These are phyloP conservation scores for Pyrenophora seminiperda DNA, from an alignment of 2,329 filamentous ascomycete species.

Conservation along the genomic window DNA sequence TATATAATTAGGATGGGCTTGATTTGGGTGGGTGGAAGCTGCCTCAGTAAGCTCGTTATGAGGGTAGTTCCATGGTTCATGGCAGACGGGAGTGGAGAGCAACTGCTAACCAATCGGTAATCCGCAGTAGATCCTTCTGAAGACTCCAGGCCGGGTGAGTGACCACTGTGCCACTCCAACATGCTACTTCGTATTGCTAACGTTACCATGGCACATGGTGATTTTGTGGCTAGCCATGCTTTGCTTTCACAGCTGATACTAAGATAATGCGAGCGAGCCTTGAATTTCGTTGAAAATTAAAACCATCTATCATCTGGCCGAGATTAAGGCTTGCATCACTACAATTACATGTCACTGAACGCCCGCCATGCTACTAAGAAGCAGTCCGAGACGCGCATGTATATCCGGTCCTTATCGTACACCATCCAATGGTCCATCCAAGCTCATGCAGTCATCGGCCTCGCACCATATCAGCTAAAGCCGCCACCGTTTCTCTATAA, in stretches of 20 bases:
- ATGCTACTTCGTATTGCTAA: too few species aligned
- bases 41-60: too few species aligned
- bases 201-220: too few species aligned
- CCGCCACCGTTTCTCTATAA: neutral
- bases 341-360: slow-evolving; percentile 8
- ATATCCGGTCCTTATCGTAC: slow-evolving; percentile 13
- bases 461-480: neutral
- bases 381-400: slow-evolving; percentile 8
- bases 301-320: too few species aligned
- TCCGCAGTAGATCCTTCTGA: slow-evolving; percentile 24
- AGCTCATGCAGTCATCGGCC: neutral
- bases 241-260: neutral
- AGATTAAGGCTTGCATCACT: neutral
- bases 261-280: neutral
- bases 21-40: too few species aligned
- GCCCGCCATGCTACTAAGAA: slow-evolving; percentile 20
- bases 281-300: too few species aligned
- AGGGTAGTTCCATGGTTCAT: too few species aligned
- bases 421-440: neutral
- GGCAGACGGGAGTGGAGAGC: slow-evolving; percentile 13
- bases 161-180: too few species aligned
- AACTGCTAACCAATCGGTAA: slow-evolving; percentile 34
- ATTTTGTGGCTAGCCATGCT: too few species aligned
- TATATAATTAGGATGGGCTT: too few species aligned
- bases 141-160: slow-evolving; percentile 23